Percentiles rank a stretch among this genome's conserved stretches.
Conservation (phyloP, 2,329 filamentous ascomycete genomes). For the Amylocarpus encephaloides region DNA sequence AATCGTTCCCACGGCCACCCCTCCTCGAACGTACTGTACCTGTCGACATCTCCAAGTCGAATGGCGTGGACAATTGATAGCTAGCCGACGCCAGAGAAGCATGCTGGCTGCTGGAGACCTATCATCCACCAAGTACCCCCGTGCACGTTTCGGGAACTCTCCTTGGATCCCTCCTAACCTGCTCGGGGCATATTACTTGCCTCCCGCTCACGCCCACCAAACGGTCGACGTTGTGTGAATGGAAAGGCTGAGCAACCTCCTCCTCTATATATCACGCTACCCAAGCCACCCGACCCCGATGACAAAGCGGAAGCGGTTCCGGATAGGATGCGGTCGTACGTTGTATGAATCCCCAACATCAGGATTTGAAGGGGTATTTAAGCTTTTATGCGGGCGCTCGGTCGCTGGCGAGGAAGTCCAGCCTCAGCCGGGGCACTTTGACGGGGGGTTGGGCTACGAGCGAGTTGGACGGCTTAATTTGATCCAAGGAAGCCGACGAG, state of each 20-base stretch:
- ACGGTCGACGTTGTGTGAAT: constrained; percentile 48
- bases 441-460: constrained; percentile 57
- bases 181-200: constrained; percentile 51
- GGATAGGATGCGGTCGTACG: constrained; percentile 55
- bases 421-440: constrained; percentile 56
- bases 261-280: constrained; percentile 41
- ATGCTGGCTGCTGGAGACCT: constrained; percentile 27
- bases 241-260: constrained; percentile 56
- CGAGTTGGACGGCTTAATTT: constrained; percentile 48
- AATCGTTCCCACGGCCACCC: constrained; percentile 53
- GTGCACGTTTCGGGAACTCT: not conserved
- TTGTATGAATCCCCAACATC: constrained; percentile 49
- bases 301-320: constrained; percentile 33
- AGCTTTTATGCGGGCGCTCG: constrained; percentile 57
- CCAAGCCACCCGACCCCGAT: constrained; percentile 6
- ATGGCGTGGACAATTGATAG: constrained; percentile 48
- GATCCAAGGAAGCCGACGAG: constrained; percentile 38
- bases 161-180: constrained; percentile 2
- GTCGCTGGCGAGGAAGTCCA: constrained; percentile 55
- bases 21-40: constrained; percentile 47
- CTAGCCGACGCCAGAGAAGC: constrained; percentile 48
- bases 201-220: constrained; percentile 43
- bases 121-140: constrained; percentile 56
- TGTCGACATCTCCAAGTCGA: constrained; percentile 49
- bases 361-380: constrained; percentile 47